phyloP scores from a whole-genome alignment of 2,329 filamentous ascomycete species.

The Ustulina deusta region DNA sequence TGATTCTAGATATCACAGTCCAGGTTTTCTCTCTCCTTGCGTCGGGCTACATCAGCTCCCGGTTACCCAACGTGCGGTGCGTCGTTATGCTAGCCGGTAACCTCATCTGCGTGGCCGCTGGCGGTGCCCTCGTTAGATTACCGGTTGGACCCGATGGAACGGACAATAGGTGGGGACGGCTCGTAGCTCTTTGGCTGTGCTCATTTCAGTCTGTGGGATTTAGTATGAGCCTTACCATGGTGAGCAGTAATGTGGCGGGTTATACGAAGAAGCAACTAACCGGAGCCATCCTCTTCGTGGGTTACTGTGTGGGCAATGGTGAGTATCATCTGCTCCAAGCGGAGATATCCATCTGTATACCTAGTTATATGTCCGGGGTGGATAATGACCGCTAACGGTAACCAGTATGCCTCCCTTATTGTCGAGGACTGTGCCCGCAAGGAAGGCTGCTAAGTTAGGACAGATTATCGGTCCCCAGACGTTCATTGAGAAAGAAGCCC shows the following conservation, averaged over 20 bases:
- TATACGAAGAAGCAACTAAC: slow-evolving; percentile 54
- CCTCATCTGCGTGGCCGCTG: slow-evolving; percentile 65
- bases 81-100: slow-evolving; percentile 68
- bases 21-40: slow-evolving; percentile 65
- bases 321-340: neutral
- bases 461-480: slow-evolving; percentile 44
- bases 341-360: neutral
- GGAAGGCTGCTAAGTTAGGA: slow-evolving; percentile 8
- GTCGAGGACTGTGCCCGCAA: too few species aligned
- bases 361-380: neutral
- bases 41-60: slow-evolving; percentile 64
- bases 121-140: slow-evolving; percentile 65
- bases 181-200: slow-evolving; percentile 68
- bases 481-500: slow-evolving; percentile 60
- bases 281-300: slow-evolving; percentile 51
- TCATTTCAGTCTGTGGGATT: slow-evolving; percentile 52
- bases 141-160: slow-evolving; percentile 52
- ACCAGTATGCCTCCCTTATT: slow-evolving; percentile 25
- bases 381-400: slow-evolving; percentile 19
- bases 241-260: slow-evolving; percentile 52
- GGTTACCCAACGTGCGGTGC: slow-evolving; percentile 62
- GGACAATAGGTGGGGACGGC: slow-evolving; percentile 66
- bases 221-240: slow-evolving; percentile 52
- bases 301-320: slow-evolving; percentile 49
- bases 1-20: slow-evolving; percentile 45